phyloP scores from a whole-genome alignment of 78 protist genomes.

The Trichosphaerium sp. region DNA sequence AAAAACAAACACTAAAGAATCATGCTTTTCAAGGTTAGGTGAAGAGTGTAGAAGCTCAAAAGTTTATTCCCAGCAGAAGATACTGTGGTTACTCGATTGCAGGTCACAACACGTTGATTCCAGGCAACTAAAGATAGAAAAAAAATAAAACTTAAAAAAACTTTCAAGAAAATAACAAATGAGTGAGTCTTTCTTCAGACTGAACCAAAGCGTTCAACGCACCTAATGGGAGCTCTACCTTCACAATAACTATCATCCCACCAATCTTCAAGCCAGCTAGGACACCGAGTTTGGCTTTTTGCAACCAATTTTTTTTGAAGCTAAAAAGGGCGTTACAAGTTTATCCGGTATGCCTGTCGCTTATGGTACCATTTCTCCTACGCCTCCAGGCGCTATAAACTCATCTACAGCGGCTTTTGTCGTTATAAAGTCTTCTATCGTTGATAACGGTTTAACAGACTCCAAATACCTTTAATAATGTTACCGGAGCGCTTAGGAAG shows the following conservation, averaged over 20 bases:
- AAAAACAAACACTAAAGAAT: too few species aligned
- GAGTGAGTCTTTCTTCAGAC: too few species aligned
- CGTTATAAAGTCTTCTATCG: slow-evolving; percentile 7
- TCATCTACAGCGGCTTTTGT: neutral
- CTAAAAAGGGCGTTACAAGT: neutral
- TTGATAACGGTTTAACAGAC: slow-evolving; percentile 8
- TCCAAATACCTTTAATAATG: neutral
- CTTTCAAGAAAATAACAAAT: too few species aligned
- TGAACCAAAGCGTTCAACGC: too few species aligned
- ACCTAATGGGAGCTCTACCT: neutral
- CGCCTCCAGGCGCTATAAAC: neutral
- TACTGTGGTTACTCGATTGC: too few species aligned
- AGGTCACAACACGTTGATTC: too few species aligned
- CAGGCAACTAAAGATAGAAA: too few species aligned
- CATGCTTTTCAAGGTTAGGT: too few species aligned
- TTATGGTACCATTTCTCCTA: neutral
- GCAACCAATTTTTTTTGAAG: neutral
- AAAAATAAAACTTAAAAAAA: too few species aligned
- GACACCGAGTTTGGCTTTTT: neutral
- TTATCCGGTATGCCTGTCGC: neutral
- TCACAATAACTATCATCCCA: neutral
- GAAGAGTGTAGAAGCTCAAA: too few species aligned
- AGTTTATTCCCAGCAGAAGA: too few species aligned
- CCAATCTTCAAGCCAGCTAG: slow-evolving; percentile 1
- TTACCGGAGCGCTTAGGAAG: neutral